phyloP scores from a whole-genome alignment of 2,329 filamentous ascomycete genomes.

The Lojkania enalia region DNA sequence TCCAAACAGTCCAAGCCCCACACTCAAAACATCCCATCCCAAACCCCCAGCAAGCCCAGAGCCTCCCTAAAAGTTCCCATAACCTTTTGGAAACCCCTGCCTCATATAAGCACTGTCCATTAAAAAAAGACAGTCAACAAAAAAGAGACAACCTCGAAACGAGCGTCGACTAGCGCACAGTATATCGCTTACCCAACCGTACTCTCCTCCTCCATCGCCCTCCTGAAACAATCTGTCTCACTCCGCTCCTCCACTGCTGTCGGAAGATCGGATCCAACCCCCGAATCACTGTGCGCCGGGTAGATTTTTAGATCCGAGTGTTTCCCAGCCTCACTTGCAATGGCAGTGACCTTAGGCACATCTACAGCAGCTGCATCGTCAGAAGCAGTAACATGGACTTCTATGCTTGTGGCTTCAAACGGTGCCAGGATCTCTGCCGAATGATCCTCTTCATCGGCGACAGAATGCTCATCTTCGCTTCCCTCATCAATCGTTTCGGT shows the following conservation, averaged over 20 bases:
- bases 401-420: neutral
- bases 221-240: conserved; percentile 41
- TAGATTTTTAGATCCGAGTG: conserved; percentile 35
- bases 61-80: too few species aligned
- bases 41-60: too few species aligned
- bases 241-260: conserved; percentile 32
- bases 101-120: too few species aligned
- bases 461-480: conserved; percentile 30
- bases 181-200: conserved; percentile 37
- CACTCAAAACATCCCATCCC: too few species aligned
- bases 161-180: too few species aligned
- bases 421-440: conserved; percentile 21
- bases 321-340: conserved; percentile 27
- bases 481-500: conserved; percentile 37
- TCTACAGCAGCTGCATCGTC: neutral
- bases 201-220: conserved; percentile 40
- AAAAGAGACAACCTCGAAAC: too few species aligned
- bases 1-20: too few species aligned
- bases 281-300: conserved; percentile 38
- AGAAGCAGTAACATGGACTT: neutral
- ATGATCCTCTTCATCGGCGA: conserved; percentile 31
- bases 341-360: neutral
- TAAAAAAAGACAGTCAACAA: too few species aligned
- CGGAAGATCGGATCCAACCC: conserved; percentile 43
- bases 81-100: too few species aligned